Base-by-base conservation (phyloP, 2,329 filamentous ascomycete genomes). In the Thermoascus crustaceus region DNA sequence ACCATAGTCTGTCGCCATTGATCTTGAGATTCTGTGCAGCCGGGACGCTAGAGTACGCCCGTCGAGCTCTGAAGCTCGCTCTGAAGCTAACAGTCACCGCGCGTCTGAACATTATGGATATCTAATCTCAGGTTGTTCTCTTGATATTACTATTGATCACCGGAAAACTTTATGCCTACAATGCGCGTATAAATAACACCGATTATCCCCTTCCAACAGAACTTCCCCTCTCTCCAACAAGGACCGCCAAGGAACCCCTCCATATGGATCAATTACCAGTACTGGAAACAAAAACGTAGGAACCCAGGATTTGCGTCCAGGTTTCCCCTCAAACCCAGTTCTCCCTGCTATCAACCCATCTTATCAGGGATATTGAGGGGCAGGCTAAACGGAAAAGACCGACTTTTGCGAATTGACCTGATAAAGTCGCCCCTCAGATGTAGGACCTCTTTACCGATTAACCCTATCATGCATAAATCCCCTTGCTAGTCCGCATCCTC, bases 1-100 rank as follows among this genome's bases (percentile, higher is more conserved):
- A 21, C 39, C 39, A 41, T 30, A 41, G 35, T 21, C 39, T 16
- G 11, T 41, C 35, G 9, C 34, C 35, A 18, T 41, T 41, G 19
- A 41, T 27, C 11, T 24, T 31, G 24, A 41, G 34, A 20, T 34
- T 41, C 19, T 41, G 30, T 9, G 38, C 35, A 17, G 16, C 18
- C 8, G 26, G 26, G 8, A 10, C 26, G 10, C 14, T 29, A 7
- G 26, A 29, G 26, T 29, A 29, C 5, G 26, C 26, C 16, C 26
- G 26, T 7, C 26, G 26, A 29, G 6, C 18, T 13, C 16, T 16
- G 13, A 29, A 10, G 5, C 26, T 29, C 7, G 26, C 13, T 29
- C 26, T 7, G n/a, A 29, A 29, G 26, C 14, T 29, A 13, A 29
- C 26, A 14, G 26, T 16, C n/a, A 29, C 14, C 9, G 26, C 13